Percentiles rank a stretch among this genome's conserved stretches.
Conservation (phyloP, 768 basidiomycete genomes). For the Leccinum aurantiacum region DNA sequence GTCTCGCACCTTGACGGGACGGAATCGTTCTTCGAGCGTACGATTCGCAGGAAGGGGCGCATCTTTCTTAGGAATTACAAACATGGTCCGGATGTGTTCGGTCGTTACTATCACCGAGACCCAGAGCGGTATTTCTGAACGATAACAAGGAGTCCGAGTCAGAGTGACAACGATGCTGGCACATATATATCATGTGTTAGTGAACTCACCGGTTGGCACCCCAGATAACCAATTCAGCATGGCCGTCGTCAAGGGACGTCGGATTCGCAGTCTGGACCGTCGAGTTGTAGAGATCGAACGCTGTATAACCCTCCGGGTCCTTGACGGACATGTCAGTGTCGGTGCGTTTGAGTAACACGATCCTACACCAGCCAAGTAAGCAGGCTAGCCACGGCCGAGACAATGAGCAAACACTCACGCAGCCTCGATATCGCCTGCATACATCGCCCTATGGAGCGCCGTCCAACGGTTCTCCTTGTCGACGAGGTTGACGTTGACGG, state of each 20-base stretch:
- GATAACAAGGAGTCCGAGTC: not conserved
- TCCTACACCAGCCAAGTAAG: conserved; percentile 41
- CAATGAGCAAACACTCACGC: conserved; percentile 46
- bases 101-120: conserved; percentile 77
- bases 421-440: conserved; percentile 70
- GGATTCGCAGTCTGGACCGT: conserved; percentile 78
- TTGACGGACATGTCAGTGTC: conserved; percentile 75
- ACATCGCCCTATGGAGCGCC: conserved; percentile 84
- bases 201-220: conserved; percentile 67
- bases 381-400: conserved; percentile 17
- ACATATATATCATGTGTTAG: too few relatives aligned
- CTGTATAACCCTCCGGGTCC: conserved; percentile 86
- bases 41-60: conserved; percentile 16
- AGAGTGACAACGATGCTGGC: not conserved
- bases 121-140: conserved; percentile 81
- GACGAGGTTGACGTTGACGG: conserved; percentile 72
- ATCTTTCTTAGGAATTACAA: conserved; percentile 36
- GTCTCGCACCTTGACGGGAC: conserved; percentile 59
- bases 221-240: conserved; percentile 80
- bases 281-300: conserved; percentile 91
- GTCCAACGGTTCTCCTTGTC: conserved; percentile 92
- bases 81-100: conserved; percentile 78
- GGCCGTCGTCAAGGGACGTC: conserved; percentile 32
- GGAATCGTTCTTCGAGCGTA: conserved; percentile 50
- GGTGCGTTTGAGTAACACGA: conserved; percentile 69